Evolutionary conservation across 805 yeast genomes (phyloP), one percentile per base, ranked within the genome.

Genomic region (Sugiyamaella chiloensis): DNA sequence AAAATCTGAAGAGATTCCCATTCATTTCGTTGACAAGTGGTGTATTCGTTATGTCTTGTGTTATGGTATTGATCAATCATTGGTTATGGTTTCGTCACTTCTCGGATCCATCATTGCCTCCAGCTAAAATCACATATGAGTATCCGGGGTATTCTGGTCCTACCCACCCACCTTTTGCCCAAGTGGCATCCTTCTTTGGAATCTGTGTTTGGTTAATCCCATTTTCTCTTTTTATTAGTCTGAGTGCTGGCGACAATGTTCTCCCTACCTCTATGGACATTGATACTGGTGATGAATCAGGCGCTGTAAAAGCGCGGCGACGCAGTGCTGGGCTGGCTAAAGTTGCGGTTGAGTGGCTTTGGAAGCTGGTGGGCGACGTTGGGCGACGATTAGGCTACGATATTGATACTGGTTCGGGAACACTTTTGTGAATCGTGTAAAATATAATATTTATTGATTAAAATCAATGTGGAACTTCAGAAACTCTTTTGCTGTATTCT

Each of bases 111-210:
- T 57, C 62, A 14, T 73, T 86, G 23, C 91, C 96, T 8, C 82
- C 93, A 2, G 53, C 64, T 40, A 44, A 56, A 5, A 64, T 65
- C 27, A 43, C 48, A 31, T 45, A 32, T 74, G 84, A 54, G 73
- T 72, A 54, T 61, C 73, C 66, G 65, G 85, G 57, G 69, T 83
- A 59, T 73, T 69, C 54, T 75, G 86, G 42, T 73, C 85, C 85
- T 11, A 76, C 79, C 40, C 77, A 87, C 46, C 95, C 96, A 1
- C 74, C 85, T 9, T 91, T 91, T 61, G 73, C 89, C 1, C 96
- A 93, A 62, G 87, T 93, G 3, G 87, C 96, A n/a, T 85, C 96
- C 2, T 93, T 93, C 65, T 90, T 93, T 62, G 99, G 96, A 1
- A 68, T 93, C 35, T 83, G 93, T 58, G 82, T 93, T 16, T 93